These are phyloP conservation scores for Ascochyta clinopodiicola DNA, from an alignment of 2,329 filamentous ascomycete genomes.

Conservation along the genomic window DNA sequence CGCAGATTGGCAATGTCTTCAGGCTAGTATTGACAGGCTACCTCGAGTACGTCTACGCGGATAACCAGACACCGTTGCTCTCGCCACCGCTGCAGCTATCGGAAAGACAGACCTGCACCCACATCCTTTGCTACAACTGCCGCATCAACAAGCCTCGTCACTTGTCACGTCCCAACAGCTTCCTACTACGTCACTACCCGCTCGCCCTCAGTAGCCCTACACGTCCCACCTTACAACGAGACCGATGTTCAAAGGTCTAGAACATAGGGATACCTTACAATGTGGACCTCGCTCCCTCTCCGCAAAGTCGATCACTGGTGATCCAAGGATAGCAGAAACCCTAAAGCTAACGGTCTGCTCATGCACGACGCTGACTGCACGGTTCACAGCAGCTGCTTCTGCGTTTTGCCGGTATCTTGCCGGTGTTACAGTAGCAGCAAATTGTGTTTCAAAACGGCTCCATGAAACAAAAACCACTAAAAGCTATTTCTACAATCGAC, in stretches of 20 bases:
- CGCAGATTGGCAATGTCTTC: no score
- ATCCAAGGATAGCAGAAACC: background rate
- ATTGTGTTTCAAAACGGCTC: background rate
- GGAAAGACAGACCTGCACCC: background rate
- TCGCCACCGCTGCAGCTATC: background rate
- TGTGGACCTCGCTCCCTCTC: background rate
- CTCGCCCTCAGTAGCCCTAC: background rate
- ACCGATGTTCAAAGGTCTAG: background rate
- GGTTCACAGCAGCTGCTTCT: conserved; percentile 3
- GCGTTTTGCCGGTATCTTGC: conserved; percentile 1
- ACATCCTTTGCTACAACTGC: background rate
- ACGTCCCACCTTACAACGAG: background rate
- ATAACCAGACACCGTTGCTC: background rate
- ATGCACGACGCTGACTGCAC: conserved; percentile 3
- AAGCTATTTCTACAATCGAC: no score
- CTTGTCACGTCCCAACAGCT: conserved; percentile 2
- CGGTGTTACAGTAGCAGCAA: background rate
- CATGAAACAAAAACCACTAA: background rate
- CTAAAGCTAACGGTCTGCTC: background rate
- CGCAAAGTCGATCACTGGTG: background rate
- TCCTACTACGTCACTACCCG: conserved; percentile 4
- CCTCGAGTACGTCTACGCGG: background rate
- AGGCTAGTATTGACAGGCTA: background rate
- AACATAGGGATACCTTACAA: background rate
- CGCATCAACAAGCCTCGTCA: background rate